Base-by-base conservation (phyloP, 306 rosid genomes). In the Mucuna pruriens region DNA sequence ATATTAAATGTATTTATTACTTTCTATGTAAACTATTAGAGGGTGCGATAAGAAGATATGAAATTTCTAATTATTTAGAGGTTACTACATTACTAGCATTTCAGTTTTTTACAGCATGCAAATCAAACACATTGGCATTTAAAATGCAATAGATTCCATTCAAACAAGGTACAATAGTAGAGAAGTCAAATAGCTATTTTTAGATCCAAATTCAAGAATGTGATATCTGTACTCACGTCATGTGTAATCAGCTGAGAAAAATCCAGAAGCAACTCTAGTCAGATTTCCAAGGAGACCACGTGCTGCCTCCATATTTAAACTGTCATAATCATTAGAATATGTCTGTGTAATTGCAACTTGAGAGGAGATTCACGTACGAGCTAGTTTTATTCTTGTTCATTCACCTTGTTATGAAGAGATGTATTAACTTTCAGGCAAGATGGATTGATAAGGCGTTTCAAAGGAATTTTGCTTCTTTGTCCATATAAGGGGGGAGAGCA, bases 101-200 rank as follows among this genome's bases (percentile, higher is more conserved):
- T 44, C 57, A 42, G 64, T 39, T 63, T 55, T 26, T 40, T 29
- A 38, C 45, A 25, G 20, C 70, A 76, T 34, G 70, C 40, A 51
- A 85, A 82, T 49, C 58, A 68, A 74, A 33, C 51, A 51, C 40
- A 33, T 49, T 69, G 26, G 36, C 55, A 42, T 51, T 57, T 34
- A 66, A 71, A 76, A 72, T 52, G 61, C 16, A 68, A 44, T 4
- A 62, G 88, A 78, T 84, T 82, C 81, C 77, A 69, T 23, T 82
- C 83, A 75, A 70, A 87, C 79, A 75, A 82, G 64, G 86, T 61
- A 63, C 67, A 65, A 20, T 17, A 31, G 25, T 31, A 71, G 62
- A 72, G 71, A 84, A 79, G 84, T 79, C 86, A 84, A 82, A 84
- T 69, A 52, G 64, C 55, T 17, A 82, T 23, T 1, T 45, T 79